Evolutionary conservation across 768 basidiomycete genomes (phyloP), one percentile per base, ranked within the genome.

Genomic region (Leccinum rimulosum): DNA sequence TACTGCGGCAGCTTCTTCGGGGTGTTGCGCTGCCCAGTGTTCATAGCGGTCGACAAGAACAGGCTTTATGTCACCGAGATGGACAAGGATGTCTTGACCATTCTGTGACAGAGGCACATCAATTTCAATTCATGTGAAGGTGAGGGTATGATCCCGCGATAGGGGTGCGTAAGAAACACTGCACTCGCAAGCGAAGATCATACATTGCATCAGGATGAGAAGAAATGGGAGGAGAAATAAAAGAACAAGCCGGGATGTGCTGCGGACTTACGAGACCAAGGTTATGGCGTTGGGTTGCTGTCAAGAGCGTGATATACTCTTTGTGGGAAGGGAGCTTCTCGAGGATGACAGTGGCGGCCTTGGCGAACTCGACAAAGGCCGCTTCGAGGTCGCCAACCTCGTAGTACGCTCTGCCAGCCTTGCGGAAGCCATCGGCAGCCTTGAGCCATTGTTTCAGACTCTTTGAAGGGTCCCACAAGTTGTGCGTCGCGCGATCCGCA

Each of bases 281-380:
- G 71, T 90, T 89, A 53, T 83, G 75, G 54, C 85, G 79, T 66
- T 93, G 91, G 11, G 78, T 75, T 6, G 74, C 55, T 49, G 70
- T 85, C 64, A 93, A 71, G 49, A 84, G 70, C 1, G 75, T 75
- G 35, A 79, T 65, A 68, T 88, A 93, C 48, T 90, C 85, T 55
- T 79, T 76, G 74, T 93, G 91, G 1, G 76, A 74, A 0, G 91
- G 91, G n/a, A 93, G 75, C 63, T 83, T 86, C 75, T 93, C 89
- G 11, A 91, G 81, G 6, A 91, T 88, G 58, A 93, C 75, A 1
- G 88, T 90, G 0, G 89, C 89, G 9, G 90, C 88, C 60, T 79
- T 83, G 3, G 90, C 90, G 52, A 82, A 84, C 61, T 84, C 79
- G 17, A 92, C 77, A 70, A 91, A 93, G 1, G 86, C 88, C n/a